phyloP scores from a whole-genome alignment of 495 filamentous ascomycete species.

The Tuber brumale region DNA sequence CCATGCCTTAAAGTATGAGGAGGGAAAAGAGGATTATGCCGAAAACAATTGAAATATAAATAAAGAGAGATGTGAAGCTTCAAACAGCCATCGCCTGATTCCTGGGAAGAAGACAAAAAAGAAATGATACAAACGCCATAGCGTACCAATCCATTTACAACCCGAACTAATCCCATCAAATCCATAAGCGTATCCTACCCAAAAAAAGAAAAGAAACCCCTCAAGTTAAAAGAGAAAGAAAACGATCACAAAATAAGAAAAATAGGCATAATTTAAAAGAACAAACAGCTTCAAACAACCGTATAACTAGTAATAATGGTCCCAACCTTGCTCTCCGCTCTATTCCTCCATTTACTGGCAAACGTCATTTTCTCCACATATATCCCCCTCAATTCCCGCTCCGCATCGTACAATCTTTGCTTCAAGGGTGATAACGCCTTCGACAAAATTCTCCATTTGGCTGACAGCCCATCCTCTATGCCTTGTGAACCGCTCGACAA shows the following conservation, averaged over 20 bases:
- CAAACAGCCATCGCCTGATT: no score
- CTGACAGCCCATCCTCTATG: slow-evolving; percentile 6
- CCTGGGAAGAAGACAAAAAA: no score
- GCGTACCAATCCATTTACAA: not conserved
- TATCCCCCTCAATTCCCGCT: slow-evolving; percentile 11
- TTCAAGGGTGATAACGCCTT: slow-evolving; percentile 19
- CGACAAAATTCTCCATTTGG: slow-evolving; percentile 27
- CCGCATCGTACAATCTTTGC: slow-evolving; percentile 17
- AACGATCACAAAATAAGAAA: not conserved
- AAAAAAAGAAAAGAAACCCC: not conserved
- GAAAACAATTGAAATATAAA: no score
- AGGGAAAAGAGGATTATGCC: no score
- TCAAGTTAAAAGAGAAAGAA: not conserved
- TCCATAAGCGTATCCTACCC: not conserved
- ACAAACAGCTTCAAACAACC: not conserved
- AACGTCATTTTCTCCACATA: slow-evolving; percentile 25
- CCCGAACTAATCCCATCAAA: not conserved
- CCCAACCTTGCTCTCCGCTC: not conserved
- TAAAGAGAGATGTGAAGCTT: no score
- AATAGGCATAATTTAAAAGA: not conserved
- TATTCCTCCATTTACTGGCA: not conserved
- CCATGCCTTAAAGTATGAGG: no score
- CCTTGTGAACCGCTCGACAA: slow-evolving; percentile 18
- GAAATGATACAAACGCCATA: no score
- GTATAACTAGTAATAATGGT: not conserved